Conservation (phyloP, 2,329 filamentous ascomycete genomes). For the Paradendryphiella salina region DNA sequence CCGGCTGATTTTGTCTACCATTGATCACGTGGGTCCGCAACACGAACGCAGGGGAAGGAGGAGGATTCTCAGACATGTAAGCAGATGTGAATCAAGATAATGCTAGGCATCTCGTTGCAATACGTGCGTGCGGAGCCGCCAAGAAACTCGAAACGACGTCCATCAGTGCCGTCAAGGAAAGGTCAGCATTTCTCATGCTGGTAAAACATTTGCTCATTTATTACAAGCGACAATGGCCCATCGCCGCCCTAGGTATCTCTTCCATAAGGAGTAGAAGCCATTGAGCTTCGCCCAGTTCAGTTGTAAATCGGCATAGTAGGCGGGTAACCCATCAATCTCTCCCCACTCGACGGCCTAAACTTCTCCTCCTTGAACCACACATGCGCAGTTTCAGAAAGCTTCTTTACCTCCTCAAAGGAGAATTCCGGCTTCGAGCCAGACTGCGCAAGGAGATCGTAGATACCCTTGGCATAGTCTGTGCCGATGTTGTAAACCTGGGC, state of each 20-base stretch:
- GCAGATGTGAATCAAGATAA: too few species aligned
- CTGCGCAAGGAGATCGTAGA: conserved; percentile 52
- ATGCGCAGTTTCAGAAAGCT: conserved; percentile 51
- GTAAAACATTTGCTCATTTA: too few species aligned
- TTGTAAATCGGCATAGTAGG: conserved; percentile 26
- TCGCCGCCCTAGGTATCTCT: too few species aligned
- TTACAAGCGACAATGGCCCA: too few species aligned
- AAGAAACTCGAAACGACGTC: too few species aligned
- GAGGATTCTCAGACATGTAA: too few species aligned
- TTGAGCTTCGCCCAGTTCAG: neutral
- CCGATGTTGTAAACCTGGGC: conserved; percentile 58
- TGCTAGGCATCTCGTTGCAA: too few species aligned
- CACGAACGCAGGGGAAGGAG: too few species aligned
- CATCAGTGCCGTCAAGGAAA: too few species aligned
- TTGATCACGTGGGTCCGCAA: neutral
- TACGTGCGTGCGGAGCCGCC: too few species aligned
- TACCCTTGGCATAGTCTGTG: conserved; percentile 52
- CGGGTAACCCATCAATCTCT: conserved; percentile 48
- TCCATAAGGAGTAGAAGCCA: too few species aligned
- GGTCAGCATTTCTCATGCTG: too few species aligned
- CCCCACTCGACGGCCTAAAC: conserved; percentile 48
- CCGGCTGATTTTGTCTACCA: conserved; percentile 23
- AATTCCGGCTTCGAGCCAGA: conserved; percentile 53
- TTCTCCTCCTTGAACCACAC: conserved; percentile 53
- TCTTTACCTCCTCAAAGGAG: conserved; percentile 52